phyloP scores from a whole-genome alignment of 140 eudicot species.

The Stevia rebaudiana region DNA sequence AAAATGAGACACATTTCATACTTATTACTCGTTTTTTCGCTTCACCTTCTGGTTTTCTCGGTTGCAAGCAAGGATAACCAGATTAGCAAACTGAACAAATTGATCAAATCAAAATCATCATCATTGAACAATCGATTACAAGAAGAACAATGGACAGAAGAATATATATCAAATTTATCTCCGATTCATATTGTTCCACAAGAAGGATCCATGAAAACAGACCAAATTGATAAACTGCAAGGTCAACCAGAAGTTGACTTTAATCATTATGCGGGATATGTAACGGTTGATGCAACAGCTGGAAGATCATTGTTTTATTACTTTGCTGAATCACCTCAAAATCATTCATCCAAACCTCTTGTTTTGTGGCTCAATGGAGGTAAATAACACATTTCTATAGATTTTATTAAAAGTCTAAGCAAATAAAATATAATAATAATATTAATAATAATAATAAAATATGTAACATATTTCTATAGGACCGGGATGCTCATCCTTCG shows the following conservation, averaged over 20 bases:
- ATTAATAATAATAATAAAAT: too few species aligned
- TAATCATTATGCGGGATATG: conserved; percentile 37
- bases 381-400: conserved; percentile 3
- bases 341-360: conserved; percentile 33
- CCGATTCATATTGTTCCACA: conserved; percentile 17
- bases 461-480: conserved; percentile 30
- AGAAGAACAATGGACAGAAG: conserved; percentile 22
- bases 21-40: background rate
- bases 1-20: conserved; percentile 8
- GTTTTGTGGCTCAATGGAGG: conserved; percentile 51
- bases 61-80: conserved; percentile 24
- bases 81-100: conserved; percentile 25
- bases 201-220: conserved; percentile 30
- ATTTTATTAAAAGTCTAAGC: background rate
- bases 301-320: conserved; percentile 37
- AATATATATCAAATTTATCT: conserved; percentile 19
- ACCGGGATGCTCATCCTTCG: conserved; percentile 72
- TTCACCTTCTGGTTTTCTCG: conserved; percentile 8
- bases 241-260: conserved; percentile 37
- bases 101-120: conserved; percentile 25
- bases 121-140: conserved; percentile 12
- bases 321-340: conserved; percentile 32
- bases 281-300: conserved; percentile 30
- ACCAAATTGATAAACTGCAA: conserved; percentile 27
- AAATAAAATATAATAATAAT: too few species aligned